phyloP scores from a whole-genome alignment of 208 protist species.

The Vickermania ingenoplastis region DNA sequence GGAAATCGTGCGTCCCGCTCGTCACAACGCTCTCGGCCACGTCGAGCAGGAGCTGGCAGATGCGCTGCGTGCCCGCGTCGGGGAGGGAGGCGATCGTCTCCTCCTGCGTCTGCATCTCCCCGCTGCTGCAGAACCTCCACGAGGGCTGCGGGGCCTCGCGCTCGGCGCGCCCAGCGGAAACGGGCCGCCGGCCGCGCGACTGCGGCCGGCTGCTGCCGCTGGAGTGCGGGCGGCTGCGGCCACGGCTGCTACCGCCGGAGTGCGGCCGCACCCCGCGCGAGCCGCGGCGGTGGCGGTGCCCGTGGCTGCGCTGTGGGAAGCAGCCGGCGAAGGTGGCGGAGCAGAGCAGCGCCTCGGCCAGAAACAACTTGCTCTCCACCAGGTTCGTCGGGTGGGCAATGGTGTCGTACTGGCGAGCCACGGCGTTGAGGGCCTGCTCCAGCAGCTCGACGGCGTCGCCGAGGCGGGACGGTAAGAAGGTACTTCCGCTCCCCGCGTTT shows the following conservation, averaged over 20 bases:
- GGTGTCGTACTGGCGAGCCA: conserved; percentile 44
- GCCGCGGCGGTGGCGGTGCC: background rate
- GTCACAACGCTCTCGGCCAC: conserved; percentile 28
- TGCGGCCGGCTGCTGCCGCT: background rate
- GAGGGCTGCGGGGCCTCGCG: background rate
- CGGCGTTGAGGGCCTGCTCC: conserved; percentile 20
- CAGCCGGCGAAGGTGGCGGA: background rate
- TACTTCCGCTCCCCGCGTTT: background rate
- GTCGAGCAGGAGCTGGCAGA: conserved; percentile 19
- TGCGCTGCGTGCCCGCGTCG: background rate
- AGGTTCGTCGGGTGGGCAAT: conserved; percentile 39
- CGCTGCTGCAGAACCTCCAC: background rate
- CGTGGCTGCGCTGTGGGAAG: background rate
- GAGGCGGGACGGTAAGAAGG: background rate
- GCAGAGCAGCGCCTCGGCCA: conserved; percentile 29
- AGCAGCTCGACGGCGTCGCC: background rate
- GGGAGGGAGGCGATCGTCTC: conserved; percentile 4
- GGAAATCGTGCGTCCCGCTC: conserved; percentile 58
- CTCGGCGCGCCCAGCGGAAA: background rate
- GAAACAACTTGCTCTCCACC: conserved; percentile 39
- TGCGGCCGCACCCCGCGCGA: conserved; percentile 1
- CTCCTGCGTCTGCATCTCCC: background rate
- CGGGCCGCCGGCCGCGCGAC: background rate
- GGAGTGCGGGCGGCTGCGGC: conserved; percentile 1
- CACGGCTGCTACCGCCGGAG: background rate